phyloP scores from a whole-genome alignment of 2,329 filamentous ascomycete species.

The Beauveria sp. region DNA sequence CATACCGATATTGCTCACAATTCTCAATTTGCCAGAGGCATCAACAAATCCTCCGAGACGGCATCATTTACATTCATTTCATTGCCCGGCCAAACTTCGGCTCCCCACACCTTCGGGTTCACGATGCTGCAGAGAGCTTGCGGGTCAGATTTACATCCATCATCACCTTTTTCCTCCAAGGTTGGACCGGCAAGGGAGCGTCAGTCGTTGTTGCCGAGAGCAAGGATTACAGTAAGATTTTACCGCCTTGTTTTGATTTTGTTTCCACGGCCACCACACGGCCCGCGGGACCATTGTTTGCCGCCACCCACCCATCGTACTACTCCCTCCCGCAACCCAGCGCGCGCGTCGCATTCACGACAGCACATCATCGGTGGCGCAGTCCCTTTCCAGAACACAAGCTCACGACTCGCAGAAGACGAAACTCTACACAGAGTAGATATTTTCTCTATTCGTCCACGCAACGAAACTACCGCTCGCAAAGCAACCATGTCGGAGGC shows the following conservation, averaged over 20 bases:
- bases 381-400: background rate
- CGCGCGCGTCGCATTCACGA: constrained; percentile 5
- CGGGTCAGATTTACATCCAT: constrained; percentile 1
- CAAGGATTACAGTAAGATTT: constrained; percentile 6
- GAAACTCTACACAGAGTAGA: background rate
- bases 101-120: background rate
- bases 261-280: background rate
- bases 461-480: background rate
- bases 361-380: background rate
- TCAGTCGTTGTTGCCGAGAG: background rate
- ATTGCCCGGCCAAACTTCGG: constrained; percentile 11
- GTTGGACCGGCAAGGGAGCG: constrained; percentile 1
- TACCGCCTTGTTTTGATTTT: background rate
- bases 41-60: too few species aligned
- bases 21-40: background rate
- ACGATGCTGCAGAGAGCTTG: background rate
- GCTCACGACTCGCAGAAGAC: background rate
- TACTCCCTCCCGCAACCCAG: background rate
- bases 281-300: background rate
- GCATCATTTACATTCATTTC: background rate
- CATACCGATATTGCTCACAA: background rate
- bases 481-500: constrained; percentile 11
- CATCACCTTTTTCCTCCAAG: constrained; percentile 3
- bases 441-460: background rate
- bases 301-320: background rate